Base-by-base conservation (phyloP, 306 rosid species). In the Rubus parviflorus region DNA sequence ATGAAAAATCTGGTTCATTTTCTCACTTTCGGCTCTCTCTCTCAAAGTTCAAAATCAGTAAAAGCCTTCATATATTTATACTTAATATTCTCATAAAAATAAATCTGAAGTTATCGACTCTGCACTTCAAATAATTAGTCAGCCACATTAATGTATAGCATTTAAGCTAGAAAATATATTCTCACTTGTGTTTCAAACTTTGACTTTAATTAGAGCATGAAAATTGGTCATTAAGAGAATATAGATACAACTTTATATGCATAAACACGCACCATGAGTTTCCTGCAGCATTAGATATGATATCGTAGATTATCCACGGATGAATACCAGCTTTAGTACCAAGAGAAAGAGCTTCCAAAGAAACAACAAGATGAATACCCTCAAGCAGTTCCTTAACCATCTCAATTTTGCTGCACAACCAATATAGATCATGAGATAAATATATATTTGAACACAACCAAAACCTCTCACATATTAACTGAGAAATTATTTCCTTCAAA, bases 201-300 rank as follows among this genome's bases (percentile, higher is more conserved):
- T 46, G 51, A 52, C 41, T 8, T 58, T 43, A n/a, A n/a, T n/a
- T n/a, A 22, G 67, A 70, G 66, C 51, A 75, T 6, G 5, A 49
- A 52, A 60, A 19, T 13, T 1, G 13, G 2, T 60, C 16, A 42
- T 56, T 37, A 20, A 17, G 23, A 20, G 1, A 49, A 42, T 49
- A 51, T 40, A 42, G 66, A 23, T 17, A 74, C 30, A 23, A 40
- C 57, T 37, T 63, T 19, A 43, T 46, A 52, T n/a, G 76, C 77
- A 61, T 22, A 58, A 49, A 76, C n/a, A 76, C 88, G 3, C 77
- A 90, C 98, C 98, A 94, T 65, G 98, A 94, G 84, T 85, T 94
- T 79, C 98, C 98, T 62, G 98, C 97, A 35, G 97, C 97, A 78
- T 94, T 92, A 75, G 98, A 94, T 83, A 94, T 92, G 75, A 94